A percentile compares a stretch with the other conserved stretches of the same genome.
Conservation (phyloP, 495 filamentous ascomycete genomes). For the Aspergillus leporis region DNA sequence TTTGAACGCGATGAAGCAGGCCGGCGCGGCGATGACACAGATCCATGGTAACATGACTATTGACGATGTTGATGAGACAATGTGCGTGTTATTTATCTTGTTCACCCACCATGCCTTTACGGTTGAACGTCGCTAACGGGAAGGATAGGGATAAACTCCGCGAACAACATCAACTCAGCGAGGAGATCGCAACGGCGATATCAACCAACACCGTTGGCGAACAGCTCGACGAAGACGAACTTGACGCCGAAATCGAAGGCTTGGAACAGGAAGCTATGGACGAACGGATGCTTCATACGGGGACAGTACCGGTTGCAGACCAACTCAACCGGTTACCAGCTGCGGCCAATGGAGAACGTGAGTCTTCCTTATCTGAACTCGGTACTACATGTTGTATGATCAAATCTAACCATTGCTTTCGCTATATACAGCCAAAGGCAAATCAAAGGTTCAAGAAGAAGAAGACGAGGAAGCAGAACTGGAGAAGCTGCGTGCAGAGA, state of each 20-base stretch:
- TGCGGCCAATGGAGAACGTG: conserved; percentile 71
- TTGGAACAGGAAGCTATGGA: conserved; percentile 87
- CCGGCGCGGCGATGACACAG: conserved; percentile 81
- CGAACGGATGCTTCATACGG: conserved; percentile 89
- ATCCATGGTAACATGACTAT: conserved; percentile 90
- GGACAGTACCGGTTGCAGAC: conserved; percentile 70
- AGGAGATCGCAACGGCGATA: conserved; percentile 88
- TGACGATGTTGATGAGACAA: conserved; percentile 90
- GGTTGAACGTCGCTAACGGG: neutral
- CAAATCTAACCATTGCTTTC: neutral
- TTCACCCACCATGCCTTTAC: no score
- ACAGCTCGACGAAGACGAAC: conserved; percentile 79
- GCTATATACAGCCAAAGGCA: conserved; percentile 51
- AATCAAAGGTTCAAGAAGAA: conserved; percentile 50
- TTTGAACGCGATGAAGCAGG: conserved; percentile 88
- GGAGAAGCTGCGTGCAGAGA: conserved; percentile 90
- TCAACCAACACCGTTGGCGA: conserved; percentile 68
- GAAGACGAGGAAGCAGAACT: conserved; percentile 97
- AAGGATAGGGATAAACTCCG: conserved; percentile 80
- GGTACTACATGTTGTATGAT: neutral
- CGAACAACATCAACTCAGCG: conserved; percentile 87
- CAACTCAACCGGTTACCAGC: conserved; percentile 71
- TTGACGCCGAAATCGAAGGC: conserved; percentile 75
- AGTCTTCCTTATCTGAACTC: conserved; percentile 35
- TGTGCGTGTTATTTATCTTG: conserved; percentile 82